Evolutionary conservation across 495 filamentous ascomycete genomes (phyloP), one percentile per base, ranked within the genome.

Genomic region (Xylaria intraflava): DNA sequence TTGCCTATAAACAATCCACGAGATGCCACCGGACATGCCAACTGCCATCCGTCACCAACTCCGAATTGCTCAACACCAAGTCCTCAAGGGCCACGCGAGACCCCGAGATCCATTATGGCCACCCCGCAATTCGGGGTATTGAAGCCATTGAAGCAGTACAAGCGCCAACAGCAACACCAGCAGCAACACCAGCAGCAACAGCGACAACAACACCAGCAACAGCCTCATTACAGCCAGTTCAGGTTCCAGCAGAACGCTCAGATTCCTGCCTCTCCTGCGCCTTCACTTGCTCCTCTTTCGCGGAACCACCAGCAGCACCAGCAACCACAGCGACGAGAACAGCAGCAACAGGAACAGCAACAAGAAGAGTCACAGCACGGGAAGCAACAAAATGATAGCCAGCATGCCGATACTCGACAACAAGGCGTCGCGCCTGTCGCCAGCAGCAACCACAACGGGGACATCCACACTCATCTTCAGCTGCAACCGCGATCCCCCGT

Each of bases 91-190:
- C 30, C 26, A 36, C 22, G 31, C 51, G 33, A 31, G 44, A 38
- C 30, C 44, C 30, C 27, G 42, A n/a, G 26, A 44, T 31, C 4
- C 31, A 57, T 10, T 16, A 65, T 65, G 63, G 50, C 58, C 20
- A 39, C 53, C 20, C 57, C 58, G 2, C 58, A 57, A 31, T 65
- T 61, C 46, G 51, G 35, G 12, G 40, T 53, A 2, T 40, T 65
- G 26, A 48, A 17, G 42, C 58, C 55, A 3, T 35, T 65, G 14
- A 57, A 62, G 41, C 57, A 60, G 46, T 62, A 57, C 36, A 65
- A 62, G 22, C 62, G 60, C 16, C 46, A 43, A 16, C 49, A 42
- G 44, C 44, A 43, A 51, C 38, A 39, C 0, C 54, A 58, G 17
- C 60, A 46, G 7, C 53, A 52, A 3, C 49, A 10, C 20, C 60